Evolutionary conservation across 2,329 filamentous ascomycete species (phyloP).

Genomic region (Aspergillus latus): DNA sequence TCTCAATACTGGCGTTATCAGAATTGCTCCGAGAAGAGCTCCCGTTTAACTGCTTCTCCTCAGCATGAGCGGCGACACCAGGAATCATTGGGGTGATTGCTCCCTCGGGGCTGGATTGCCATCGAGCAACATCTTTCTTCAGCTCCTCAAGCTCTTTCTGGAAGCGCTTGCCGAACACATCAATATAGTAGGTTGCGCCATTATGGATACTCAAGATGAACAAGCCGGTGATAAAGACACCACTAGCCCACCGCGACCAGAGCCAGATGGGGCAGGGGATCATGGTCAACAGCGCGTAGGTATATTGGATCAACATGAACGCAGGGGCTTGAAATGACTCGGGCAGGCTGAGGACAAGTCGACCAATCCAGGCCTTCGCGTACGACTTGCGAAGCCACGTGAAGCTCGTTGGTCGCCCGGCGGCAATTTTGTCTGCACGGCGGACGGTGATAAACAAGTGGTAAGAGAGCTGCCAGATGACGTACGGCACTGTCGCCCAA

Average conservation of each 20-base stretch:
- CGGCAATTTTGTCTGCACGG: conserved; percentile 91
- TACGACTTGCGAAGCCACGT: conserved; percentile 95
- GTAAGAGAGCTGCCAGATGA: conserved; percentile 87
- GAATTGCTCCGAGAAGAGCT: conserved; percentile 20
- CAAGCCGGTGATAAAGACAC: conserved; percentile 72
- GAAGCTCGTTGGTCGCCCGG: conserved; percentile 91
- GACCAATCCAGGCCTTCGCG: conserved; percentile 83
- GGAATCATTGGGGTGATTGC: conserved; percentile 31
- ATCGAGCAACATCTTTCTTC: conserved; percentile 83
- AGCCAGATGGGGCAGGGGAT: conserved; percentile 95
- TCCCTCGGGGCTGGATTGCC: conserved; percentile 59
- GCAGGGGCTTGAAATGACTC: conserved; percentile 74
- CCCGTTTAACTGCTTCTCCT: conserved; percentile 24
- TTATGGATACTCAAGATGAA: conserved; percentile 97
- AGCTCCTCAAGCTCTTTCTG: conserved; percentile 92
- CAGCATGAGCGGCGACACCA: conserved; percentile 19
- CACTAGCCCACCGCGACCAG: conserved; percentile 77
- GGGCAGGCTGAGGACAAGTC: conserved; percentile 76
- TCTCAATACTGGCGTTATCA: conserved; percentile 32
- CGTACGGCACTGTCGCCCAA: conserved; percentile 92
- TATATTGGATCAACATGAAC: conserved; percentile 96
- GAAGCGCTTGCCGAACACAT: conserved; percentile 94
- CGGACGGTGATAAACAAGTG: conserved; percentile 95
- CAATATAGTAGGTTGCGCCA: conserved; percentile 95
- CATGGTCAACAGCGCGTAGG: conserved; percentile 89